These are phyloP conservation scores for Conoideocrella luteorostrata DNA, from an alignment of 2,329 filamentous ascomycete species.

Conservation along the genomic window DNA sequence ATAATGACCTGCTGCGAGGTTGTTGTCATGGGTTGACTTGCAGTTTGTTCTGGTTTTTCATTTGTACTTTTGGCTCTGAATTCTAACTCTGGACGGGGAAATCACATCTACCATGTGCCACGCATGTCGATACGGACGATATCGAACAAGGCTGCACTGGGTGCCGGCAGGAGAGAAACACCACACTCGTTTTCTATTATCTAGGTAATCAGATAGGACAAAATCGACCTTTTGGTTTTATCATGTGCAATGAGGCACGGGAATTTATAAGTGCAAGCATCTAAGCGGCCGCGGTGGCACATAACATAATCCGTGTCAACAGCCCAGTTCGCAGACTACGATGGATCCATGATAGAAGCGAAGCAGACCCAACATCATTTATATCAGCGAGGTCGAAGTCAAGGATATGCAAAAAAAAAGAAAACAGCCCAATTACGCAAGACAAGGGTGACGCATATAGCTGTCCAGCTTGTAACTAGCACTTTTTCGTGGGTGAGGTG, in stretches of 20 bases:
- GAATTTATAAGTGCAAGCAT: too few species aligned
- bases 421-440: too few species aligned
- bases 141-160: not conserved
- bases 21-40: slow-evolving; percentile 10
- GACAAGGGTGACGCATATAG: too few species aligned
- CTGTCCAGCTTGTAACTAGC: too few species aligned
- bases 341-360: too few species aligned
- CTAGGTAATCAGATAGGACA: slow-evolving; percentile 11
- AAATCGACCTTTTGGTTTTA: slow-evolving; percentile 5
- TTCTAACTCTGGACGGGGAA: slow-evolving; percentile 1
- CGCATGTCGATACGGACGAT: not conserved
- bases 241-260: not conserved
- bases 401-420: too few species aligned
- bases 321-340: too few species aligned
- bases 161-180: not conserved
- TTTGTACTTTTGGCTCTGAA: slow-evolving; percentile 1
- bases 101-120: not conserved
- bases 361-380: too few species aligned
- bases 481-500: too few species aligned
- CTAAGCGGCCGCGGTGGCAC: too few species aligned
- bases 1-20: slow-evolving; percentile 1
- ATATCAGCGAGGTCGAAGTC: too few species aligned
- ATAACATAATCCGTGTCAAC: too few species aligned
- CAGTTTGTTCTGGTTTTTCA: not conserved
- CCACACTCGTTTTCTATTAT: slow-evolving; percentile 4